phyloP scores from a whole-genome alignment of 2,329 filamentous ascomycete genomes.

The Diaporthe citrichinensis region DNA sequence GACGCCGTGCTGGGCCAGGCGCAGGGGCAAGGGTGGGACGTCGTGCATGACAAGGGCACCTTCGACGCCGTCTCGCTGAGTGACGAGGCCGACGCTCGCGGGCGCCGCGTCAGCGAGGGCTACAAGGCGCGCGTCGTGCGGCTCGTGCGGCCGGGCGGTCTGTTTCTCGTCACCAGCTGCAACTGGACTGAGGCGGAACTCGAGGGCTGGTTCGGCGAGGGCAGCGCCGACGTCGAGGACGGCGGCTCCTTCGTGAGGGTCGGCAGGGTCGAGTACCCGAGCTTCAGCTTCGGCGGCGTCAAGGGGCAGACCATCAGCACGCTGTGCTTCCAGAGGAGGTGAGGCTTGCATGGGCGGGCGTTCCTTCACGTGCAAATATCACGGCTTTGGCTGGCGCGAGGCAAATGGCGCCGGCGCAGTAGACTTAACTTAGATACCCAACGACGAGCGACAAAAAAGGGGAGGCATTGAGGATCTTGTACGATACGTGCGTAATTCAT shows the following conservation, averaged over 20 bases:
- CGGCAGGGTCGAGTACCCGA: constrained; percentile 82
- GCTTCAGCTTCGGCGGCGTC: constrained; percentile 89
- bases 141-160: constrained; percentile 78
- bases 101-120: constrained; percentile 77
- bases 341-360: not conserved
- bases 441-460: constrained; percentile 32
- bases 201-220: constrained; percentile 77
- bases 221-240: constrained; percentile 44
- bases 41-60: constrained; percentile 97
- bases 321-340: constrained; percentile 77
- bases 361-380: not conserved
- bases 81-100: constrained; percentile 65
- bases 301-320: constrained; percentile 92
- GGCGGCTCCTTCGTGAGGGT: constrained; percentile 68
- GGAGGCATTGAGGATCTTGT: constrained; percentile 5
- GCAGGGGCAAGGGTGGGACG: constrained; percentile 76
- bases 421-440: constrained; percentile 34
- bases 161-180: constrained; percentile 92
- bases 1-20: constrained; percentile 50
- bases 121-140: constrained; percentile 79
- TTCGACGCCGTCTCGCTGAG: constrained; percentile 94
- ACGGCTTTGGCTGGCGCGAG: not conserved
- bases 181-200: constrained; percentile 98
- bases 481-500: constrained; percentile 36
- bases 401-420: not conserved